These are phyloP conservation scores for Musa schizocarpa DNA, from an alignment of 176 grass and related monocot genomes.

Conservation along the genomic window DNA sequence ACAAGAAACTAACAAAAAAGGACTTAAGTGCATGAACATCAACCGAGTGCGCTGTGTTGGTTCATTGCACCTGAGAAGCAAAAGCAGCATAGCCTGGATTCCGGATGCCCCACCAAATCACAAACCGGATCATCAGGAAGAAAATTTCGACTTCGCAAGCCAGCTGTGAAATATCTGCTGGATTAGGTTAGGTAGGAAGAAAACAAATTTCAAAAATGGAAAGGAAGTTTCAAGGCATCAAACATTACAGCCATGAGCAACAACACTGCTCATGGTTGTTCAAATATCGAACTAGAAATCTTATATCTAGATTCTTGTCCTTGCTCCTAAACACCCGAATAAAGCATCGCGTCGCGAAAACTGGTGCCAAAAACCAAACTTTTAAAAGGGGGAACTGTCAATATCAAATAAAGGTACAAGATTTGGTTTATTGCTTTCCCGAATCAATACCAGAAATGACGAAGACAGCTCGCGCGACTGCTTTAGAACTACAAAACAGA, in stretches of 20 bases:
- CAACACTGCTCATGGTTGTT: not conserved
- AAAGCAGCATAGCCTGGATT: not conserved
- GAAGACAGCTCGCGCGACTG: not conserved
- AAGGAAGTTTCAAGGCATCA: not conserved
- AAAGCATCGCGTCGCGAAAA: not conserved
- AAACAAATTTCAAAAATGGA: not conserved
- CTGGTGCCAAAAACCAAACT: slow-evolving; percentile 1
- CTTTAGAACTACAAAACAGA: not conserved
- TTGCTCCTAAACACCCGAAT: not conserved
- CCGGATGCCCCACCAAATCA: not conserved
- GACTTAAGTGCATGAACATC: not conserved
- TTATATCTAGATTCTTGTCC: not conserved
- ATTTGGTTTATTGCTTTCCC: not conserved
- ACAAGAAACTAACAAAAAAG: not conserved
- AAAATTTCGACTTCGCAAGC: not conserved
- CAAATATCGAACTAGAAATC: not conserved
- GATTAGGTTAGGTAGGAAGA: not conserved
- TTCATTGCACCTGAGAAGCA: not conserved
- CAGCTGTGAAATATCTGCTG: no score
- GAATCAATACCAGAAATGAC: not conserved
- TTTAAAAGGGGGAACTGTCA: not conserved
- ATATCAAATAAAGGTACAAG: not conserved
- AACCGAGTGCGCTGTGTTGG: not conserved
- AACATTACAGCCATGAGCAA: not conserved
- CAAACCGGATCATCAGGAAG: not conserved